Evolutionary conservation across 2,329 filamentous ascomycete genomes (phyloP), one percentile per base, ranked within the genome.

Genomic region (Albophoma yamanashiensis): DNA sequence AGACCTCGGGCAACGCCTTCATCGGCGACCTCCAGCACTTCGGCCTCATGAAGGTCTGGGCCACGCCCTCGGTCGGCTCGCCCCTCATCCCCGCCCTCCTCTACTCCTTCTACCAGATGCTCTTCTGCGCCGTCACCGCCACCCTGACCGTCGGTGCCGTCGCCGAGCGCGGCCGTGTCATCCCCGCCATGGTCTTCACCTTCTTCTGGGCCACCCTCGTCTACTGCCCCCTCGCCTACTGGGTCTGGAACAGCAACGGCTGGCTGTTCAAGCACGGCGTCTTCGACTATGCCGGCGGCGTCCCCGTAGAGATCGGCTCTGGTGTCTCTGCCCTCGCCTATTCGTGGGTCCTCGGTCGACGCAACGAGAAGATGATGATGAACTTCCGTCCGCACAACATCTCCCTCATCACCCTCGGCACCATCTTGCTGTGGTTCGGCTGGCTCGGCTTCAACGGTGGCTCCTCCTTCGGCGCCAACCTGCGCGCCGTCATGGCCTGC

Each of bases 381-480:
- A 97, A 97, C 83, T 97, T 97, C 84, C 91, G 94, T 67, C 94
- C 94, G 22, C 94, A 99, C 82, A 99, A 99, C 79, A 94, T 97
- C 66, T 96, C 92, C 7, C 84, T 97, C 70, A 96, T 99, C 76
- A 92, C 94, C 0, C 88, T 97, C 67, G 94, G 94, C 64, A 97
- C 94, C 4, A 84, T 96, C 65, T 84, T 99, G 68, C 91, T 99
- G 60, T 97, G 92, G 92, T 97, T 97, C 70, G 94, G 94, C 70
- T 99, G 94, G 94, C 82, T 99, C 65, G 94, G 92, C 59, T 99
- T 99, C 85, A 99, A 99, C 81, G 94, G 93, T 68, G 94, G 94
- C 64, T 97, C 92, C 31, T 80, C 93, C 45, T 96, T 97, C 67
- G 92, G 93, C 67, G 91, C 92, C 66, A 97, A 97, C 79, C 82